A percentile compares a stretch with the other conserved stretches of the same genome.
phyloP scores from a whole-genome alignment of 768 basidiomycete species.

The Leccinum truebloodii region DNA sequence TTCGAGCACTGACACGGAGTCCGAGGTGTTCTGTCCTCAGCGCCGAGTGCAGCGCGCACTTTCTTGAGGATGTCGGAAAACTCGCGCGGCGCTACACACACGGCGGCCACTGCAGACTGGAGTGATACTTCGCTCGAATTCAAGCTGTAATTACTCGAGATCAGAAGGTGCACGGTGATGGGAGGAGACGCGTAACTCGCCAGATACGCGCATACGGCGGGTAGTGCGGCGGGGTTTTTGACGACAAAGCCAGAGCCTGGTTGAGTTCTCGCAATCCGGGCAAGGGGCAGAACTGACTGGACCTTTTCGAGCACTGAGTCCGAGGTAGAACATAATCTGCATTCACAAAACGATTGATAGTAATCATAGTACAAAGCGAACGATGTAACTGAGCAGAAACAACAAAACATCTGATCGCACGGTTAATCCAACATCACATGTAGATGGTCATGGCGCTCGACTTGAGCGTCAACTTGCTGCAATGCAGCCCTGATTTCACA shows the following conservation, averaged over 20 bases:
- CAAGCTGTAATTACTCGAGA: constrained; percentile 13
- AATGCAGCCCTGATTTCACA: too few species aligned
- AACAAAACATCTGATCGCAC: too few species aligned
- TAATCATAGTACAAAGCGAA: too few species aligned
- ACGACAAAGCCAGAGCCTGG: constrained; percentile 31
- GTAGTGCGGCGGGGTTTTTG: constrained; percentile 25
- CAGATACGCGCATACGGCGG: constrained; percentile 33
- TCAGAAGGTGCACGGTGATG: not conserved
- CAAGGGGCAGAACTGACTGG: constrained; percentile 22
- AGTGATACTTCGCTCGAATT: constrained; percentile 32
- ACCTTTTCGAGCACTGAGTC: constrained; percentile 26
- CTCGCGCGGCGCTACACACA: constrained; percentile 24
- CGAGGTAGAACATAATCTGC: not conserved
- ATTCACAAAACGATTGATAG: too few species aligned
- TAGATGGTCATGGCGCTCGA: too few species aligned
- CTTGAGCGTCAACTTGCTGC: too few species aligned
- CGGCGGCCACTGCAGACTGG: constrained; percentile 25
- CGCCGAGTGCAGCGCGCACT: constrained; percentile 19
- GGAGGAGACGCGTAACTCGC: constrained; percentile 25
- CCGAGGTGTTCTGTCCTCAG: constrained; percentile 5
- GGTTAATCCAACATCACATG: too few species aligned
- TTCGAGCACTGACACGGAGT: constrained; percentile 15
- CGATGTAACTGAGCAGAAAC: too few species aligned
- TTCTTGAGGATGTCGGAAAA: constrained; percentile 28
- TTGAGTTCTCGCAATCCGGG: constrained; percentile 23